Conservation (phyloP, 495 filamentous ascomycete genomes). For the Aspergillus haitiensis region DNA sequence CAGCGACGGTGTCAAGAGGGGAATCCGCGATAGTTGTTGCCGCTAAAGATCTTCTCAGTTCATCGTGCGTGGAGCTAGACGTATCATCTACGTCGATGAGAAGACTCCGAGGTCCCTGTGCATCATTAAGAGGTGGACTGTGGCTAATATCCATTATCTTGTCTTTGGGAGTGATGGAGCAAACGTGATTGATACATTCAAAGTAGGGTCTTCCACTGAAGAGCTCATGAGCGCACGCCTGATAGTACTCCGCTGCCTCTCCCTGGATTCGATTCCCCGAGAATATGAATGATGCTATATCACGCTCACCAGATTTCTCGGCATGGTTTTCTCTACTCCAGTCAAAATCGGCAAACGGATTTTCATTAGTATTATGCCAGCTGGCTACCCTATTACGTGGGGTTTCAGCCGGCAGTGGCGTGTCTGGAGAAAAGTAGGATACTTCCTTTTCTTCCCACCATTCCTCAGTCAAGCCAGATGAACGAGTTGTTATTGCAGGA, state of each 20-base stretch:
- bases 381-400: slow-evolving; percentile 4
- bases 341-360: slow-evolving; percentile 25
- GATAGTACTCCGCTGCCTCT: slow-evolving; percentile 53
- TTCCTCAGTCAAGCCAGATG: slow-evolving; percentile 31
- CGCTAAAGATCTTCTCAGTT: slow-evolving; percentile 5
- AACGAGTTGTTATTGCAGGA: slow-evolving; percentile 32
- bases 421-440: slow-evolving; percentile 42
- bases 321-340: slow-evolving; percentile 13
- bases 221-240: slow-evolving; percentile 53
- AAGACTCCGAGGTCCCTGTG: slow-evolving; percentile 15
- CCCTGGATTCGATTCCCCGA: slow-evolving; percentile 37
- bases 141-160: slow-evolving; percentile 14
- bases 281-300: slow-evolving; percentile 30
- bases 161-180: slow-evolving; percentile 39
- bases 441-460: slow-evolving; percentile 44
- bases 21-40: slow-evolving; percentile 17
- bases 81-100: slow-evolving; percentile 39
- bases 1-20: slow-evolving; percentile 10
- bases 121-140: background rate
- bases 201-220: slow-evolving; percentile 52
- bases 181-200: slow-evolving; percentile 50
- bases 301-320: slow-evolving; percentile 5
- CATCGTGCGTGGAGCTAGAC: slow-evolving; percentile 12
- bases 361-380: slow-evolving; percentile 28
- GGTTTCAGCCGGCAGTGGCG: slow-evolving; percentile 29